Evolutionary conservation across 1,284 basidiomycete species (phyloP).

Genomic region (Earliella scabrosa): DNA sequence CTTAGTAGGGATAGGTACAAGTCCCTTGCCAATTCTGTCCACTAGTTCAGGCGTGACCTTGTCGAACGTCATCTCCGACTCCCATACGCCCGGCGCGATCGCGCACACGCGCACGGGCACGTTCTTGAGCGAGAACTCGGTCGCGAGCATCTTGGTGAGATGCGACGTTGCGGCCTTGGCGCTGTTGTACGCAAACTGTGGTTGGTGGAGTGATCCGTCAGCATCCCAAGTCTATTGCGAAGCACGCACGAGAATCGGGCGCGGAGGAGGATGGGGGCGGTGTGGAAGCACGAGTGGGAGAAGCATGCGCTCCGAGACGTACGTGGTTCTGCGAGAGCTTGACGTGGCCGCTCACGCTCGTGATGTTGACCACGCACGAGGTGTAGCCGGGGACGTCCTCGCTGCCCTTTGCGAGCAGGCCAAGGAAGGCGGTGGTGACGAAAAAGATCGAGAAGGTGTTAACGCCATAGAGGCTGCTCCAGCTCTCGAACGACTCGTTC

Average conservation of each 20-base stretch:
- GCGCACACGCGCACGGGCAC: constrained; percentile 73
- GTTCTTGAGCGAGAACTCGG: constrained; percentile 70
- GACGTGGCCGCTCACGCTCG: constrained; percentile 72
- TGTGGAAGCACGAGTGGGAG: neutral
- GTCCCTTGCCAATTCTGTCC: constrained; percentile 57
- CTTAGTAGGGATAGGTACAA: constrained; percentile 61
- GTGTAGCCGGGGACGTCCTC: constrained; percentile 58
- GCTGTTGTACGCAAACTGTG: constrained; percentile 79
- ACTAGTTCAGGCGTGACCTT: constrained; percentile 49
- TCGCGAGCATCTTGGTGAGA: constrained; percentile 74
- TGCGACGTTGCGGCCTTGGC: constrained; percentile 78
- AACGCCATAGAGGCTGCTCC: constrained; percentile 62
- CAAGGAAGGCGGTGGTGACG: constrained; percentile 75
- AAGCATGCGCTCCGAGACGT: constrained; percentile 36
- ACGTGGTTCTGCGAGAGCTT: constrained; percentile 79
- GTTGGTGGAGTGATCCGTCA: neutral
- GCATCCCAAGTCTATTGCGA: too few species aligned
- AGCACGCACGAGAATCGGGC: too few species aligned
- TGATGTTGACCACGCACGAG: constrained; percentile 74
- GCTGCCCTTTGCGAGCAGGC: constrained; percentile 72
- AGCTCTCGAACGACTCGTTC: constrained; percentile 64
- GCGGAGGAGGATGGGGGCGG: too few species aligned
- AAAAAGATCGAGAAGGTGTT: constrained; percentile 79
- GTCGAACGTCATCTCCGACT: constrained; percentile 74
- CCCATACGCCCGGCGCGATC: constrained; percentile 76